Conservation (phyloP, 768 basidiomycete genomes). For the Psilocybe subaeruginosa region DNA sequence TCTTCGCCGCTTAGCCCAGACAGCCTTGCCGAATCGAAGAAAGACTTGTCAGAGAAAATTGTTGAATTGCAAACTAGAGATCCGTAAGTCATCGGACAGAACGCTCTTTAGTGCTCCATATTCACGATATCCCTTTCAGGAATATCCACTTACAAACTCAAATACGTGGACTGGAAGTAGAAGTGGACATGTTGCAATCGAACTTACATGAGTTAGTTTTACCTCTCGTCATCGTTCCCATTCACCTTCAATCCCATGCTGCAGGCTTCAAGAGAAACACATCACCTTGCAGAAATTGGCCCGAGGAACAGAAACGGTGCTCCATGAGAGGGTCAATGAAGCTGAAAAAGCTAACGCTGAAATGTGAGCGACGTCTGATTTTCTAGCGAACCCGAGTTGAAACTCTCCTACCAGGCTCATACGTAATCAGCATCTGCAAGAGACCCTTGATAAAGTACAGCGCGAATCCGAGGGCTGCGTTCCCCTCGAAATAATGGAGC, state of each 20-base stretch:
- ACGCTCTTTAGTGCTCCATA: background rate
- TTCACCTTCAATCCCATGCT: background rate
- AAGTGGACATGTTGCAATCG: constrained; percentile 3
- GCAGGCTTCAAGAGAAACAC: constrained; percentile 10
- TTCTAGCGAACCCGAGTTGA: background rate
- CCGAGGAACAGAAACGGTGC: background rate
- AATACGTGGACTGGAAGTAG: constrained; percentile 6
- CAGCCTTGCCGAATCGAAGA: constrained; percentile 28
- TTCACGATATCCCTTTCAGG: background rate
- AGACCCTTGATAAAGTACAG: background rate
- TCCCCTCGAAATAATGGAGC: background rate
- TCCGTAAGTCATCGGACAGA: background rate
- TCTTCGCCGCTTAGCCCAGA: background rate
- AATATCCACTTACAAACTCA: constrained; percentile 14
- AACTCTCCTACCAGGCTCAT: background rate
- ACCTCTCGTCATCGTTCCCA: background rate
- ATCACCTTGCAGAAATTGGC: background rate
- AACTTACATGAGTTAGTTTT: constrained; percentile 11
- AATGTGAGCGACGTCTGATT: background rate
- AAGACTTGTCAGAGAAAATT: constrained; percentile 11
- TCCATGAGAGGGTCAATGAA: constrained; percentile 4
- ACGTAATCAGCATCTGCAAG: background rate
- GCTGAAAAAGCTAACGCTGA: constrained; percentile 12
- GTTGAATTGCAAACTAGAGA: constrained; percentile 12
- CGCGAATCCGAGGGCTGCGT: background rate